These are phyloP conservation scores for Aspergillus felis DNA, from an alignment of 2,329 filamentous ascomycete species.

Conservation along the genomic window DNA sequence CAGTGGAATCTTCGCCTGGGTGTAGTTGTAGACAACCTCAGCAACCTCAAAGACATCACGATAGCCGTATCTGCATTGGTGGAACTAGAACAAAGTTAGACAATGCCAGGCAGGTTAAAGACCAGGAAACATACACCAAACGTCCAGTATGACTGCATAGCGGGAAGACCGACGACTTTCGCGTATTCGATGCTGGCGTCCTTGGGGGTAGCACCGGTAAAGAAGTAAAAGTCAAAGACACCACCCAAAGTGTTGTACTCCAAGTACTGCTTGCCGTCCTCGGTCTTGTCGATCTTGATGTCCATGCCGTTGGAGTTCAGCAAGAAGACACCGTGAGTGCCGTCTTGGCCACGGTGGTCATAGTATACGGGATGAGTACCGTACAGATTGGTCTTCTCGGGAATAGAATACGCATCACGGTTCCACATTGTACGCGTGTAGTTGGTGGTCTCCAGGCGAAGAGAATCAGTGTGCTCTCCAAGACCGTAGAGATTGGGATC, in stretches of 20 bases:
- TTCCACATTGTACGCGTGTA: constrained; percentile 69
- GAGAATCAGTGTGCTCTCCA: constrained; percentile 71
- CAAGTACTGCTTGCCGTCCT: constrained; percentile 60
- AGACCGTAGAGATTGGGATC: constrained; percentile 72
- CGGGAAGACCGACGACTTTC: constrained; percentile 53
- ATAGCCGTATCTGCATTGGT: constrained; percentile 64
- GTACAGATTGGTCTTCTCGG: constrained; percentile 64
- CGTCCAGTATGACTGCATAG: constrained; percentile 63
- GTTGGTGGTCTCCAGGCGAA: constrained; percentile 64
- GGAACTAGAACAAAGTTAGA: constrained; percentile 32
- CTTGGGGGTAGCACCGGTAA: constrained; percentile 56
- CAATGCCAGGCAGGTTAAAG: neutral
- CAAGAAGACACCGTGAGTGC: constrained; percentile 63
- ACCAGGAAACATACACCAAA: constrained; percentile 47
- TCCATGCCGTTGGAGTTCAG: constrained; percentile 75
- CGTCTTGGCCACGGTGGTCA: constrained; percentile 59
- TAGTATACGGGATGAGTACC: constrained; percentile 72
- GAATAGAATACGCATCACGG: constrained; percentile 61
- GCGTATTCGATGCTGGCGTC: constrained; percentile 59
- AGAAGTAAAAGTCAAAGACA: constrained; percentile 68
- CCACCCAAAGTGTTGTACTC: constrained; percentile 79
- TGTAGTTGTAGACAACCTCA: constrained; percentile 43
- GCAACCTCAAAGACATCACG: constrained; percentile 45
- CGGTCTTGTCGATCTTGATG: constrained; percentile 64
- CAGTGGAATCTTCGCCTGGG: constrained; percentile 38